Conservation (phyloP, 352 stramenopile species). For the Pythium coloratum region DNA sequence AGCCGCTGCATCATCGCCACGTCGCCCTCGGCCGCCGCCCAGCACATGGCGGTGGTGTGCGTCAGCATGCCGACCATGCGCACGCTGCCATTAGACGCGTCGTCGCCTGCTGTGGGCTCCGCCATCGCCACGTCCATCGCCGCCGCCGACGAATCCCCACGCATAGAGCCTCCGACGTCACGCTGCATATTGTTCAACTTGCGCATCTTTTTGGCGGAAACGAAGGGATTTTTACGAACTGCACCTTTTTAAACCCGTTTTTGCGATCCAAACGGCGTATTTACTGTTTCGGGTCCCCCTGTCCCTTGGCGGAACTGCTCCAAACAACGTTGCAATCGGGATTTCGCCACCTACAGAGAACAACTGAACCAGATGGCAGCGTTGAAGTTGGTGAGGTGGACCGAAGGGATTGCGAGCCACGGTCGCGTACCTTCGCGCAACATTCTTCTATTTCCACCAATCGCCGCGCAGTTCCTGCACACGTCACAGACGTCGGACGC, state of each 20-base stretch:
- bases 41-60: conserved; percentile 78
- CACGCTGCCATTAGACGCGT: not conserved
- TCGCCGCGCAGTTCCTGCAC: conserved; percentile 9
- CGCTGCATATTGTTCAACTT: not conserved
- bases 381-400: conserved; percentile 22
- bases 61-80: conserved; percentile 30
- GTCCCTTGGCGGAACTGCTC: not conserved
- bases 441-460: conserved; percentile 9
- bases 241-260: not conserved
- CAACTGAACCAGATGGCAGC: conserved; percentile 5
- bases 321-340: not conserved
- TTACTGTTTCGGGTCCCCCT: not conserved
- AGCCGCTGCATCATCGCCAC: conserved; percentile 59
- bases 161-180: not conserved
- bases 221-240: not conserved
- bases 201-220: not conserved
- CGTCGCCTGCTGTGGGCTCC: not conserved
- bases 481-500: conserved; percentile 13
- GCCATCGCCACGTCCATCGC: not conserved
- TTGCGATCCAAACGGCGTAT: not conserved
- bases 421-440: conserved; percentile 16
- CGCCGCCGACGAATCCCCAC: not conserved
- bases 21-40: conserved; percentile 64
- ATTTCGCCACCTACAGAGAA: not conserved
- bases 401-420: conserved; percentile 11